Base-by-base conservation (phyloP, 1,284 basidiomycete species). In the Coriolopsis trogii region DNA sequence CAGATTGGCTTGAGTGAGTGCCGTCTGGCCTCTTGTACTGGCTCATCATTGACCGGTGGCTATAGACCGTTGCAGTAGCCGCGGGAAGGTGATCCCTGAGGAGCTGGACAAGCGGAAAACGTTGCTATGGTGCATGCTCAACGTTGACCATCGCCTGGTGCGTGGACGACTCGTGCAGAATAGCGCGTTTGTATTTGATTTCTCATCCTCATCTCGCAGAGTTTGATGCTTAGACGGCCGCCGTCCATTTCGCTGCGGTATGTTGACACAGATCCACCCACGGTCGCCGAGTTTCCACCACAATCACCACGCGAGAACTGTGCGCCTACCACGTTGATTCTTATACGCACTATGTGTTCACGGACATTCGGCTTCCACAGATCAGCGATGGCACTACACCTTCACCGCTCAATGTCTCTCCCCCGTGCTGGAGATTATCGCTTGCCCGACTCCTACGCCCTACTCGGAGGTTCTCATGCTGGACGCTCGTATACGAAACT, bases 1-100 rank as follows among this genome's bases (percentile, higher is more conserved):
- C 61, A 85, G 83, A 77, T 85, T 62, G 80, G 79, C 42, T 73
- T 85, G 42, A 82, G 81, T 83, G 66, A 55, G 69, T 78, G 67
- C 33, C 41, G 21, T 41, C 31, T 41, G 37, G 12, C 15, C 13
- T 12, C 21, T 18, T 26, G 10, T 21, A 18, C 18, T 45, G 48
- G 25, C 25, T 24, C 48, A 13, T 25, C 56, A 41, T 43, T 49
- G n/a, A 46, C 29, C 26, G 46, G 28, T 42, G 34, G 53, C 41
- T 41, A 37, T 63, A 85, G 83, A 85, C 69, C 80, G 84, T 45
- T 81, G 84, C 59, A 75, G 77, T 48, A 71, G 70, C 10, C 67
- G 78, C 53, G 84, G 80, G 73, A 78, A 76, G 12, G 68, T 85
- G 29, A 75, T 77, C 25, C 71, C 76, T 15, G 76, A 80, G 61